Evolutionary conservation across 257 asterid species (phyloP), one percentile per base, ranked within the genome.

Genomic region (Rubia yunnanensis): DNA sequence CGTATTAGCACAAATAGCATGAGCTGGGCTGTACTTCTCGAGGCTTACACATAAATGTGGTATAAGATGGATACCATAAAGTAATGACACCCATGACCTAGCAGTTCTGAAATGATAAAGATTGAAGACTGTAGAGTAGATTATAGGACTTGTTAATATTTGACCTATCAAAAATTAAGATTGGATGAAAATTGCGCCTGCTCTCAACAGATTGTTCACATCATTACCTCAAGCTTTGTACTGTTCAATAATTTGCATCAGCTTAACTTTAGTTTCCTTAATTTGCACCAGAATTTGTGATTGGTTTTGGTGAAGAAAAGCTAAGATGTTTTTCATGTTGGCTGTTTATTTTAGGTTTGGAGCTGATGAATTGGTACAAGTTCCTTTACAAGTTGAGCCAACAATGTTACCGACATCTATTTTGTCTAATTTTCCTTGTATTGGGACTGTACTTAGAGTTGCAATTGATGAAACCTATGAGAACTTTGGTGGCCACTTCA

Each of bases 401-500:
- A 36, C 30, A 9, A 24, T 52, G 46, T 30, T 57, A 56, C 65
- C 72, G 6, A 1, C 48, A 10, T 26, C 30, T 57, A 48, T 68
- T 26, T 24, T 67, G 13, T 27, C 23, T 39, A 32, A 23, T 24
- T 68, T 57, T 58, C 72, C 72, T 57, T 35, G 56, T 41, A 5
- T 39, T 41, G 72, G 72, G 24, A 68, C 65, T n/a, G 46, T 57
- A 17, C 52, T 68, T 38, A 57, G 34, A 28, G 65, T 68, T 17
- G 9, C 28, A 23, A 56, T 70, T 30, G 78, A 64, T 35, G 58
- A 66, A 27, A 39, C 23, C 28, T 60, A 53, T n/a, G 73, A 46
- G 65, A 41, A 66, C 30, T 57, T 70, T 23, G 66, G 76, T 44
- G 9, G 49, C 52, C 60, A 32, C 67, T 65, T 75, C 20, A 73